Evolutionary conservation across 768 basidiomycete species (phyloP), one percentile per base, ranked within the genome.

Genomic region (Psilocybe tampanensis): DNA sequence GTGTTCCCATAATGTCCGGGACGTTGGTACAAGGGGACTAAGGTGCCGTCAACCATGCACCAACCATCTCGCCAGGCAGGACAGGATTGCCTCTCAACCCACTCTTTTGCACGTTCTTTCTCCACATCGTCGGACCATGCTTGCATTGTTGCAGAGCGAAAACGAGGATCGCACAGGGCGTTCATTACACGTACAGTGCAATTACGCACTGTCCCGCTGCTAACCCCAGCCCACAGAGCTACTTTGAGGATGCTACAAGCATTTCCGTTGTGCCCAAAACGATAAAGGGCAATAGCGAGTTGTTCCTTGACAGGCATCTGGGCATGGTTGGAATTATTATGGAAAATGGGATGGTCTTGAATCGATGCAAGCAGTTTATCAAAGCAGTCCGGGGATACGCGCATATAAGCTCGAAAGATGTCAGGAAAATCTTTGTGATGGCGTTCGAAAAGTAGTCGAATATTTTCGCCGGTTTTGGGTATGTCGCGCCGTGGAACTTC

Each of bases 1-100:
- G 68, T 68, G 41, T 75, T 68, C 0, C 76, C 72, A 63, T 69
- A 68, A 33, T 64, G 63, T 0, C 63, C 69, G 1, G 75, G 75
- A 39, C 65, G 66, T 13, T 63, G 54, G 49, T 65, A 71, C 2
- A 75, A 58, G 1, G 68, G 67, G 2, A 74, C 56, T 8, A 71
- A 62, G 1, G 70, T 73, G 4, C 72, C 68, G 55, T 72, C 71
- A 36, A 71, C 69, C 66, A 73, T 68, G 13, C 61, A 60, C 44
- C 43, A 72, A 3, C 75, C 70, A 39, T 68, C 61, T 1, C 63
- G 23, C 73, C 74, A 74, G 21, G 36, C 62, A 15, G 44, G 19
- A 24, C 61, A 56, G 2, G 54, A 56, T 2, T 12, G n/a, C 26
- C 33, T 36, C 44, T 62, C 49, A 2, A 63, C 56, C 66, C 69